Base-by-base conservation (phyloP, 1,139 yeast genomes). In the Pichia norvegensis region DNA sequence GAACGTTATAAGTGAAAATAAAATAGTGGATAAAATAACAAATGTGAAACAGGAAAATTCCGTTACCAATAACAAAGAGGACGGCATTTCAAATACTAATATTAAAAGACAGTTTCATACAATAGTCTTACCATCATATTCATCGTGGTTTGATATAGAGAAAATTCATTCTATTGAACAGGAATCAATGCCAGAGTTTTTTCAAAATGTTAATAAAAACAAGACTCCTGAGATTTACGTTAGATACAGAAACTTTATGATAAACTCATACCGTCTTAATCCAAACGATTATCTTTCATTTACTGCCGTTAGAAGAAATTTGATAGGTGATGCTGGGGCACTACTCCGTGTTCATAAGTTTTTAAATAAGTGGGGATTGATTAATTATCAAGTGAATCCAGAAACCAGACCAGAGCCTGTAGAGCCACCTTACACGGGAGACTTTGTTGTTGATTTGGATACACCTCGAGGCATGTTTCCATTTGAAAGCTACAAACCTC, bases 391-490 rank as follows among this genome's bases (percentile, higher is more conserved):
- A 65, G 96, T 82, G 1, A 73, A 76, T 53, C 85, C 90, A 2
- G 81, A 76, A 52, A 67, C 78, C 50, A 74, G 79, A 55, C 87
- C 90, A 2, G 78, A 78, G 40, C 75, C 78, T 47, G 70, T 81
- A 31, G 87, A 81, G 54, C 85, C 85, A 43, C 90, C 88, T 11
- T 78, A 70, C 53, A 78, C 90, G 10, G 84, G 85, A 21, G 86
- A 81, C 51, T 81, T 74, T 58, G 73, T 76, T 37, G 79, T 81
- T 2, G 78, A 74, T 48, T 81, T 81, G 57, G 98, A 94, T 65
- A 86, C 96, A 0, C 98, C 98, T 41, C 74, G 96, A 53, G 97
- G 97, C 0, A 68, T 90, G 54, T 90, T 88, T 62, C 98, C 98
- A 22, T 92, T 90, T 65, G 94, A 88, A 60, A 81, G 88, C 20